phyloP scores from a whole-genome alignment of 768 basidiomycete genomes.

The Strobilomyces echinocephalus region DNA sequence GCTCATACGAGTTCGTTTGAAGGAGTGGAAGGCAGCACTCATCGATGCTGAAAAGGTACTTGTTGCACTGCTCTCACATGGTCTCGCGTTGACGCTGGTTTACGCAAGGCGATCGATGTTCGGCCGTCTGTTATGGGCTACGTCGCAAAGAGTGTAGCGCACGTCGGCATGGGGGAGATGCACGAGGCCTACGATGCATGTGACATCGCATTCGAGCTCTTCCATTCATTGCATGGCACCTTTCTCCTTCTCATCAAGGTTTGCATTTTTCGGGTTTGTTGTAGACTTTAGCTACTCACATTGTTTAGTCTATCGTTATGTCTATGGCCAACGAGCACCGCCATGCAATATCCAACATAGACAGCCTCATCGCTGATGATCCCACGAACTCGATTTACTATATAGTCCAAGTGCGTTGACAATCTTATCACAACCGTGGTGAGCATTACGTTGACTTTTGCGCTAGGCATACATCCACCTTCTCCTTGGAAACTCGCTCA shows the following conservation, averaged over 20 bases:
- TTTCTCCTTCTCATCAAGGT: background rate
- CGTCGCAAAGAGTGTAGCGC: background rate
- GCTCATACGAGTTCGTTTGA: background rate
- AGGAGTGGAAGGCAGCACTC: background rate
- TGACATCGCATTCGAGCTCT: background rate
- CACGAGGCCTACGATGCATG: background rate
- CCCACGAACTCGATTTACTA: background rate
- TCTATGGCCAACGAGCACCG: background rate
- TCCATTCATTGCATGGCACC: background rate
- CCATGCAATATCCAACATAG: background rate
- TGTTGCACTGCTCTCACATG: background rate
- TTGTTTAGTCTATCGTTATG: background rate
- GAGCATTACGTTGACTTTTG: background rate
- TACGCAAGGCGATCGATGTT: background rate
- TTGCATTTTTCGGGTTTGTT: background rate
- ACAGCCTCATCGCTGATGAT: background rate
- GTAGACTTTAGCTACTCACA: background rate
- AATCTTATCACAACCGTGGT: background rate
- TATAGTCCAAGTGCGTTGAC: background rate
- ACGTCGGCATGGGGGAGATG: background rate
- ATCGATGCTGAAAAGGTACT: background rate
- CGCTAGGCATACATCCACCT: background rate
- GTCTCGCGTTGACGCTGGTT: no score
- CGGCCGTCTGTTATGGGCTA: background rate
- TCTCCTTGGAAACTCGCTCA: background rate